A percentile compares a stretch with the other conserved stretches of the same genome.
These are phyloP conservation scores for Myxozyma melibiosi DNA, from an alignment of 805 yeast species.

Conservation along the genomic window DNA sequence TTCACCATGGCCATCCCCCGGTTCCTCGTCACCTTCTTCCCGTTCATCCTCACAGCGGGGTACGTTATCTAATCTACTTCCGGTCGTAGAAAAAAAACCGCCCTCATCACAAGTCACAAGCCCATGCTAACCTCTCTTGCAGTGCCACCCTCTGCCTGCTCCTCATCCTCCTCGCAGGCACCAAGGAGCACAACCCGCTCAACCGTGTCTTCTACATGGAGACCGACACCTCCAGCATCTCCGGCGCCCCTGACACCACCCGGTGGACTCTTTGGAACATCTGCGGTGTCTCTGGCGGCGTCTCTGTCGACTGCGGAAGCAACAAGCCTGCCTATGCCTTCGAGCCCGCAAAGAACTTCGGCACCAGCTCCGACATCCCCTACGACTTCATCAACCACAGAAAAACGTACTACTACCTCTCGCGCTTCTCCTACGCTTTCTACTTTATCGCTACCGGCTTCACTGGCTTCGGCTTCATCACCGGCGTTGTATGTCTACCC, in stretches of 20 bases:
- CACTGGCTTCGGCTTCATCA: conserved; percentile 51
- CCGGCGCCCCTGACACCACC: conserved; percentile 47
- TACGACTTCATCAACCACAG: conserved; percentile 51
- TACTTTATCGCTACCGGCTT: conserved; percentile 60
- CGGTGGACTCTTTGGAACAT: conserved; percentile 85
- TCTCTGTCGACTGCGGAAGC: conserved; percentile 53
- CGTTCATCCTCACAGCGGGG: conserved; percentile 33
- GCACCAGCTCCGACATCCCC: conserved; percentile 57
- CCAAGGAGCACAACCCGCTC: conserved; percentile 54
- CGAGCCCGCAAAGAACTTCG: conserved; percentile 78
- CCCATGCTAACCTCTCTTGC: conserved; percentile 7
- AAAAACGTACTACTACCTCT: conserved; percentile 61
- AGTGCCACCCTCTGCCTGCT: conserved; percentile 57
- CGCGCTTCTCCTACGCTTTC: conserved; percentile 71
- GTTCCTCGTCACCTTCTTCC: conserved; percentile 14
- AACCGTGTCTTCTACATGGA: conserved; percentile 75
- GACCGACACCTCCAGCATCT: conserved; percentile 66
- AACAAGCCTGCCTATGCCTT: conserved; percentile 78
- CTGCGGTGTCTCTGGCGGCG: conserved; percentile 52
- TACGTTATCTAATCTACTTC: conserved; percentile 5
- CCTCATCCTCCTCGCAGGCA: conserved; percentile 69
- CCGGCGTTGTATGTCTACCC: conserved; percentile 17
- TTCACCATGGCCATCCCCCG: conserved; percentile 11
- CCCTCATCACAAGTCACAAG: background rate
- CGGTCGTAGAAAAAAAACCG: background rate